Conservation (phyloP, 1,139 yeast genomes). For the Debaryomycetaceae sp. region DNA sequence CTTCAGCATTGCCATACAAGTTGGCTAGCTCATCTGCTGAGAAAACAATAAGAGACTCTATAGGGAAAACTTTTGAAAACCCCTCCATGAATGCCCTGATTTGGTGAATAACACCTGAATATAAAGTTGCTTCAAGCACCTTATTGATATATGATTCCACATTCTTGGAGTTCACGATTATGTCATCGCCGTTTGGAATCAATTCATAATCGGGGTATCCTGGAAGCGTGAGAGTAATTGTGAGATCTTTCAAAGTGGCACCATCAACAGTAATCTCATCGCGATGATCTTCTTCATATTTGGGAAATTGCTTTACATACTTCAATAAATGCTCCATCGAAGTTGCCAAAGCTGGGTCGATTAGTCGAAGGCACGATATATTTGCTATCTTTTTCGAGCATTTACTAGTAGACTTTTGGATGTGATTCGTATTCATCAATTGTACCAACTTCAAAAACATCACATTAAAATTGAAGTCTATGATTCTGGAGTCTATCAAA, state of each 20-base stretch:
- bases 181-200: constrained; percentile 51
- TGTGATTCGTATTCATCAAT: constrained; percentile 19
- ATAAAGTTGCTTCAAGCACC: constrained; percentile 62
- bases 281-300: constrained; percentile 15
- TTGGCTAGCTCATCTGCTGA: constrained; percentile 69
- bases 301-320: constrained; percentile 32
- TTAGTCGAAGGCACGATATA: constrained; percentile 41
- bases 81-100: constrained; percentile 73
- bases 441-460: constrained; percentile 57
- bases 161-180: constrained; percentile 50
- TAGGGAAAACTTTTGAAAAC: constrained; percentile 81
- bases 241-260: constrained; percentile 48
- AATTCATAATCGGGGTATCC: constrained; percentile 68
- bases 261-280: constrained; percentile 35
- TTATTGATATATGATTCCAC: constrained; percentile 54
- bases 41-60: constrained; percentile 66
- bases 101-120: constrained; percentile 63
- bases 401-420: constrained; percentile 9
- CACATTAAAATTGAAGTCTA: constrained; percentile 77
- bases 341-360: constrained; percentile 62
- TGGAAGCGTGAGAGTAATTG: constrained; percentile 70
- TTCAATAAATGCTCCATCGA: constrained; percentile 55
- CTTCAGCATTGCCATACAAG: constrained; percentile 65
- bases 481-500: constrained; percentile 76
- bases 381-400: constrained; percentile 28